phyloP scores from a whole-genome alignment of 139 green algal species.

The Mychonastes homosphaera region DNA sequence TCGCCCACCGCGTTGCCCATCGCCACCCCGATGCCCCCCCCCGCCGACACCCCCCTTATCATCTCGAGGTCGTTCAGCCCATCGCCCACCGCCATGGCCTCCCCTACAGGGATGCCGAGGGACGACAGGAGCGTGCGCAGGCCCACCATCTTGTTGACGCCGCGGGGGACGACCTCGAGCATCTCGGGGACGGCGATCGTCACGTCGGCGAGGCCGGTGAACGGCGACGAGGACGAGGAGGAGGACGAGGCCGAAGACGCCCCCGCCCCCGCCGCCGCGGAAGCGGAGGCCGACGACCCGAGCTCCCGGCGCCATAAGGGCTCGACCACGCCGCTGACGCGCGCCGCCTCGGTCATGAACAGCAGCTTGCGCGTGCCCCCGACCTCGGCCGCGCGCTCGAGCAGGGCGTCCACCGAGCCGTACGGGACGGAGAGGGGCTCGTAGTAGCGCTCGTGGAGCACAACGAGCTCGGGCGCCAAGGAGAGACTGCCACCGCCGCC shows the following conservation, averaged over 20 bases:
- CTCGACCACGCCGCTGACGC: slow-evolving; percentile 31
- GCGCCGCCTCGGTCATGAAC: slow-evolving; percentile 56
- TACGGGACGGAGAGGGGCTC: slow-evolving; percentile 57
- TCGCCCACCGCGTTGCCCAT: slow-evolving; percentile 83
- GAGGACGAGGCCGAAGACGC: neutral
- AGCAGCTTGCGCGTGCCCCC: slow-evolving; percentile 84
- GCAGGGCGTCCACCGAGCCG: slow-evolving; percentile 35
- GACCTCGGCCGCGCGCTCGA: slow-evolving; percentile 45
- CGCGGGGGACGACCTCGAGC: slow-evolving; percentile 84
- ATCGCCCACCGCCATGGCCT: slow-evolving; percentile 84
- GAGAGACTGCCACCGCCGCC: no score
- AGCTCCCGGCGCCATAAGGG: slow-evolving; percentile 43
- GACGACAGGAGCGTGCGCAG: slow-evolving; percentile 39
- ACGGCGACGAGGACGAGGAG: neutral
- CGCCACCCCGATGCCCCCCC: slow-evolving; percentile 74
- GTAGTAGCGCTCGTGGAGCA: slow-evolving; percentile 58
- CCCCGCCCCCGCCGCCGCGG: neutral
- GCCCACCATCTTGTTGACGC: slow-evolving; percentile 71
- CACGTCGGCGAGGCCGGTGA: slow-evolving; percentile 27
- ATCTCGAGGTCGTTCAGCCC: slow-evolving; percentile 74
- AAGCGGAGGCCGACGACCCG: neutral
- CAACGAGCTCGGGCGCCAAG: no score
- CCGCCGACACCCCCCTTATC: no score
- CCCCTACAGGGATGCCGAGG: slow-evolving; percentile 23
- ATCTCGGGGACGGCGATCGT: slow-evolving; percentile 83